These are phyloP conservation scores for Populus hybrid DNA, from an alignment of 441 rosid genomes.

Conservation along the genomic window DNA sequence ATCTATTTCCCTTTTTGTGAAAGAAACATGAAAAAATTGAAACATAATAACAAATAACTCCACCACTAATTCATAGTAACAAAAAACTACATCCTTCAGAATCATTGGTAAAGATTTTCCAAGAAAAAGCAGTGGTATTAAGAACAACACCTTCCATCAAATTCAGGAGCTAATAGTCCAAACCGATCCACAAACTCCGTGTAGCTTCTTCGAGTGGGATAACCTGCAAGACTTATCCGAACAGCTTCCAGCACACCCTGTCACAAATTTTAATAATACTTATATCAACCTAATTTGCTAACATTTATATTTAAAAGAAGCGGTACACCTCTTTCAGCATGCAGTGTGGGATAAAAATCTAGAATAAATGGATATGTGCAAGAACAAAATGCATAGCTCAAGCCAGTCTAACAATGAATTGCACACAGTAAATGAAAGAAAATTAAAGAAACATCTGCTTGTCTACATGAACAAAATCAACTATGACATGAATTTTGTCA, in stretches of 20 bases:
- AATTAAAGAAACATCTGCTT: neutral
- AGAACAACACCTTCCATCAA: slow-evolving; percentile 67
- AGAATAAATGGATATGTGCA: neutral
- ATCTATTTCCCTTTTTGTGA: neutral
- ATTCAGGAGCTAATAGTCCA: slow-evolving; percentile 76
- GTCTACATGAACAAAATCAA: neutral
- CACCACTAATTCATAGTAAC: neutral
- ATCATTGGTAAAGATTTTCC: neutral
- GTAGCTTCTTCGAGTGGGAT: slow-evolving; percentile 89
- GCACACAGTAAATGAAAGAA: neutral
- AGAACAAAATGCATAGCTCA: neutral
- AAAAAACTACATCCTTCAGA: neutral
- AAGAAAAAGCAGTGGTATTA: neutral
- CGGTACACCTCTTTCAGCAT: neutral
- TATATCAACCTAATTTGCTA: neutral
- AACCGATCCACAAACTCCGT: slow-evolving; percentile 95
- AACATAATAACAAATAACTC: neutral
- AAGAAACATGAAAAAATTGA: neutral
- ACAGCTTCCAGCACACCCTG: slow-evolving; percentile 99
- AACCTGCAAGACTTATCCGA: slow-evolving; percentile 98
- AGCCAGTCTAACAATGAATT: neutral
- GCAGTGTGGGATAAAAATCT: neutral
- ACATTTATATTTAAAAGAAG: neutral
- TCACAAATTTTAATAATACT: slow-evolving; percentile 17
- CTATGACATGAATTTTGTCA: neutral